These are phyloP conservation scores for Niebla homalea DNA, from an alignment of 495 filamentous ascomycete genomes.

Conservation along the genomic window DNA sequence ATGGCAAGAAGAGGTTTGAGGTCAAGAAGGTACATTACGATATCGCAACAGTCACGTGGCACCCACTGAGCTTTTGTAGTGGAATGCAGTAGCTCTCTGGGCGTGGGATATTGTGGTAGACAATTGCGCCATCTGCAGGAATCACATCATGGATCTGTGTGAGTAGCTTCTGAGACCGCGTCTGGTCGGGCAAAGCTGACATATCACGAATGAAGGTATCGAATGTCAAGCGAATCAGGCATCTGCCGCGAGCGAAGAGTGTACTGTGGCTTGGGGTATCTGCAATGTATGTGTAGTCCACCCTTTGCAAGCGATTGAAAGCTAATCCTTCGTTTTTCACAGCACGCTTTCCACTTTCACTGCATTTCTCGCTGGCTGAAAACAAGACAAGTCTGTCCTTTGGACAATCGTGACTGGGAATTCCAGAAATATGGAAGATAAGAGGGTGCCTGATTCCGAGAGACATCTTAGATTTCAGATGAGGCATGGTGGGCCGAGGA, in stretches of 20 bases:
- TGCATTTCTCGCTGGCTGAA: conserved; percentile 99
- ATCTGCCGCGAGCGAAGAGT: conserved; percentile 92
- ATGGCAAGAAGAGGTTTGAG: conserved; percentile 88
- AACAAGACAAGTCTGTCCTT: conserved; percentile 95
- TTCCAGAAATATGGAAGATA: conserved; percentile 97
- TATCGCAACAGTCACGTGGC: too few relatives aligned
- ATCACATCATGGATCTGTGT: conserved; percentile 99
- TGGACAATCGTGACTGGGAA: conserved; percentile 98
- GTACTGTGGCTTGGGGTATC: conserved; percentile 97
- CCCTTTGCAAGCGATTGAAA: neutral
- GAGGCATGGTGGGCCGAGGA: neutral
- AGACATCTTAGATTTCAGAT: neutral
- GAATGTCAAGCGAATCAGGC: conserved; percentile 99
- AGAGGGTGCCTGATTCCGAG: conserved; percentile 6
- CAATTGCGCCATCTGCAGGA: conserved; percentile 98
- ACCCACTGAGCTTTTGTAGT: conserved; percentile 41
- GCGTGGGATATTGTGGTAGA: conserved; percentile 99
- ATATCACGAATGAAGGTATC: conserved; percentile 48
- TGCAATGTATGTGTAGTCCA: conserved; percentile 64
- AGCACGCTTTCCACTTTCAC: conserved; percentile 99
- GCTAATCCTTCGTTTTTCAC: conserved; percentile 8
- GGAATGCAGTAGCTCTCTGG: conserved; percentile 98
- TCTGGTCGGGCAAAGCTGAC: conserved; percentile 9
- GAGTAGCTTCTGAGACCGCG: conserved; percentile 19
- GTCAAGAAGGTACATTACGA: conserved; percentile 74